phyloP scores from a whole-genome alignment of 2,329 filamentous ascomycete genomes.

The Epichloe hybrida region DNA sequence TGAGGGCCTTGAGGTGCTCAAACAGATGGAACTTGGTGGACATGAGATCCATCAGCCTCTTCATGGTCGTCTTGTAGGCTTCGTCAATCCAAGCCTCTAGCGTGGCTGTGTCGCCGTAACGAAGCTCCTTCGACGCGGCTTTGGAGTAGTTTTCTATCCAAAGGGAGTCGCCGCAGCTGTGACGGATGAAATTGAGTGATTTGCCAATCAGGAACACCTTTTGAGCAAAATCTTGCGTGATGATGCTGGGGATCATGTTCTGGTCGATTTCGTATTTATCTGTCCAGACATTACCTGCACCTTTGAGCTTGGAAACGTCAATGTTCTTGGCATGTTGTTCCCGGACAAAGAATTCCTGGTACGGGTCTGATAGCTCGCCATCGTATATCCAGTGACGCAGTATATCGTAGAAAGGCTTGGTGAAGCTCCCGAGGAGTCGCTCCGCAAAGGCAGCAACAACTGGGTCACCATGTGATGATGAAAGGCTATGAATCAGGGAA shows the following conservation, averaged over 20 bases:
- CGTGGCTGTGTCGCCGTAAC: conserved; percentile 84
- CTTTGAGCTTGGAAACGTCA: conserved; percentile 39
- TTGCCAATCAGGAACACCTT: conserved; percentile 97
- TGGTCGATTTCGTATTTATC: conserved; percentile 85
- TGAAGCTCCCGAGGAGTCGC: conserved; percentile 72
- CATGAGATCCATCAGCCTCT: conserved; percentile 85
- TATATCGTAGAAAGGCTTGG: conserved; percentile 92
- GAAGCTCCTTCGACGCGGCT: conserved; percentile 77
- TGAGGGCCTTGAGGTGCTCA: conserved; percentile 79
- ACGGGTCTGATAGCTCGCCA: conserved; percentile 92
- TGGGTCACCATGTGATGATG: conserved; percentile 85
- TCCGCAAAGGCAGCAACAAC: conserved; percentile 91
- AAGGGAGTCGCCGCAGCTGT: conserved; percentile 76
- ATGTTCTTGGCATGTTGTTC: conserved; percentile 50
- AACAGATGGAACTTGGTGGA: conserved; percentile 89
- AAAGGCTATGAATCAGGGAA: conserved; percentile 84
- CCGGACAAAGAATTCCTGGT: conserved; percentile 85
- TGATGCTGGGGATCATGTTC: conserved; percentile 83
- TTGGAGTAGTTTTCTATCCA: conserved; percentile 97
- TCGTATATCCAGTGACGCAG: conserved; percentile 96
- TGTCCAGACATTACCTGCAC: conserved; percentile 88
- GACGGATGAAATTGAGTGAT: conserved; percentile 93
- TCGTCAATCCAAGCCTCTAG: conserved; percentile 90
- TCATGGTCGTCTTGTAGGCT: conserved; percentile 97
- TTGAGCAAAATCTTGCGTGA: conserved; percentile 83